Evolutionary conservation across 1,284 basidiomycete species (phyloP).

Genomic region (Malassezia dermatis): DNA sequence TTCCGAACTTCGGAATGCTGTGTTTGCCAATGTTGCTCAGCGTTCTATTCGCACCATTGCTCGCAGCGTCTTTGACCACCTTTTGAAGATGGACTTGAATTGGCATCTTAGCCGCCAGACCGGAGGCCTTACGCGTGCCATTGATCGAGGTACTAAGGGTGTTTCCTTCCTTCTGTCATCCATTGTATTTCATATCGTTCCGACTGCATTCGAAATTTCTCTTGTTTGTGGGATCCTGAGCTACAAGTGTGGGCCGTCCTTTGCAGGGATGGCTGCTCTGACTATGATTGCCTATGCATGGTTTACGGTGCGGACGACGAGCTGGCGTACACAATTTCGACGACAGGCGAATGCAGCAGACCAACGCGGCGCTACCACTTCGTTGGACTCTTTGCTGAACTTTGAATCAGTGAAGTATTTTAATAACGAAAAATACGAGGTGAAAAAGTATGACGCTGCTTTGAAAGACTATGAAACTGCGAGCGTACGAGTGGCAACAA

Average conservation of each 20-base stretch:
- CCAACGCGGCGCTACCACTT: constrained; percentile 84
- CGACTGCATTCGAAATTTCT: constrained; percentile 87
- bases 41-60: constrained; percentile 87
- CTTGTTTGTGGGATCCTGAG: constrained; percentile 95
- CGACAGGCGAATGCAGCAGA: constrained; percentile 91
- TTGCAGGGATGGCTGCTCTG: constrained; percentile 74
- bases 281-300: constrained; percentile 88
- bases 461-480: constrained; percentile 78
- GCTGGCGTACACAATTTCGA: constrained; percentile 92
- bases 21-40: constrained; percentile 93
- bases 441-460: constrained; percentile 82
- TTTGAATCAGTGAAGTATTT: constrained; percentile 99
- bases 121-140: constrained; percentile 86
- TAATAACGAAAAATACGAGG: constrained; percentile 88
- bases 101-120: constrained; percentile 92
- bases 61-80: constrained; percentile 80
- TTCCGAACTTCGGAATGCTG: constrained; percentile 82
- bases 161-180: constrained; percentile 90
- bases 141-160: constrained; percentile 93
- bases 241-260: constrained; percentile 94
- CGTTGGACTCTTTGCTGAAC: constrained; percentile 91
- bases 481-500: constrained; percentile 88
- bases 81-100: constrained; percentile 77
- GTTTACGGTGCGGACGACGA: constrained; percentile 91
- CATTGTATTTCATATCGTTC: constrained; percentile 86